These are phyloP conservation scores for Pisolithus microcarpus DNA, from an alignment of 768 basidiomycete species.

Conservation along the genomic window DNA sequence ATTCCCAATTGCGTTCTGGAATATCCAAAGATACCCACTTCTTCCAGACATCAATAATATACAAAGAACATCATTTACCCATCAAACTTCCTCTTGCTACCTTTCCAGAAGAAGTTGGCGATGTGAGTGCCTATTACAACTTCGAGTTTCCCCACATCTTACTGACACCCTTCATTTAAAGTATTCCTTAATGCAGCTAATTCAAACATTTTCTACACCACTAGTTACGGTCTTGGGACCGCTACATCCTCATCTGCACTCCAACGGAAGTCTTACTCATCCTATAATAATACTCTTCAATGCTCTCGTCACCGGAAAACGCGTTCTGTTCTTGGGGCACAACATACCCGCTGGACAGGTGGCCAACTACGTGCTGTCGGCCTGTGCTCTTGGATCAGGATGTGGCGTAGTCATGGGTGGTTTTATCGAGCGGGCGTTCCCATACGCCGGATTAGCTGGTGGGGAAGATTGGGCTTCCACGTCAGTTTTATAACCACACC, in stretches of 20 bases:
- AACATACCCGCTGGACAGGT: slow-evolving; percentile 86
- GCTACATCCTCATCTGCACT: slow-evolving; percentile 87
- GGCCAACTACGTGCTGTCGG: slow-evolving; percentile 85
- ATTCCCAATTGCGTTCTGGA: slow-evolving; percentile 42
- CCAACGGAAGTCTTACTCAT: slow-evolving; percentile 83
- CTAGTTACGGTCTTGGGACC: slow-evolving; percentile 61
- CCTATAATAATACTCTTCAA: slow-evolving; percentile 96
- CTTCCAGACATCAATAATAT: slow-evolving; percentile 78
- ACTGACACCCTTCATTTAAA: slow-evolving; percentile 28
- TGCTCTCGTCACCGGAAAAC: slow-evolving; percentile 88
- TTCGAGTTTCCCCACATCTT: neutral
- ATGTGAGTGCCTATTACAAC: slow-evolving; percentile 49
- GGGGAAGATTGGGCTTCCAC: slow-evolving; percentile 86
- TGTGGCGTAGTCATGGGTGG: slow-evolving; percentile 80
- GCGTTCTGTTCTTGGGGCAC: slow-evolving; percentile 93
- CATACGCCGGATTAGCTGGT: slow-evolving; percentile 86
- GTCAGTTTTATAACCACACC: slow-evolving; percentile 39
- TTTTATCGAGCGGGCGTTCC: slow-evolving; percentile 87
- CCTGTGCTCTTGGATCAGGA: slow-evolving; percentile 89
- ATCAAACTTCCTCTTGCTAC: slow-evolving; percentile 86
- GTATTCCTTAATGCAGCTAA: slow-evolving; percentile 89
- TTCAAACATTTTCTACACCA: slow-evolving; percentile 70
- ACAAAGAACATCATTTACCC: slow-evolving; percentile 77
- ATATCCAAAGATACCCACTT: slow-evolving; percentile 87
- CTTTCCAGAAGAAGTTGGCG: slow-evolving; percentile 94